Base-by-base conservation (phyloP, 495 filamentous ascomycete genomes). In the Penicillium soppii region DNA sequence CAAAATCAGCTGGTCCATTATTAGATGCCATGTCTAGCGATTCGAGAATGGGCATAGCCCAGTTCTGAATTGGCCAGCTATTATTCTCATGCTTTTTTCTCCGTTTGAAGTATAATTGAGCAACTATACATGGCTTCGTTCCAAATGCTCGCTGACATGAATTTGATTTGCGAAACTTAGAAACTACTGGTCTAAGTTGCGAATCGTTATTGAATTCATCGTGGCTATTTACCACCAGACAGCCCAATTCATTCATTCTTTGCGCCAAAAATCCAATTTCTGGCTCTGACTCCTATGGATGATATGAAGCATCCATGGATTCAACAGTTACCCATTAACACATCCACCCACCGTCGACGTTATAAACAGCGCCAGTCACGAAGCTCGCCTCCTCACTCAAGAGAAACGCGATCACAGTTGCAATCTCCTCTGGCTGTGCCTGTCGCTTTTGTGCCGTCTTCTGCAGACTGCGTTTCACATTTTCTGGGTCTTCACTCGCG, bases 361-460 rank as follows among this genome's bases (percentile, higher is more conserved):
- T 56, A 35, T 69, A 61, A 2, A 69, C 63, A 7, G 65, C 59
- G 0, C 73, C 71, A n/a, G 80, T 82, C 22, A 77, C 73, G 54
- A 78, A 83, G n/a, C 61, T 70, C 36, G 68, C 68, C 15, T 75
- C 79, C 12, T 75, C 74, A 29, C 78, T 71, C 42, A 84, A 57
- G 17, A 84, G 54, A 47, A 79, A 84, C 3, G 70, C 71, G 50
- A 83, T 72, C 41, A 78, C 52, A 30, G 61, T 62, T 0, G 78
- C 77, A 12, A 79, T 66, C 48, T 82, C 78, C 6, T 71, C 61
- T 52, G 67, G 69, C 54, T 55, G 61, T 40, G 62, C 76, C 58
- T 25, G 69, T 63, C 37, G 66, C 54, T 63, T 66, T 15, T 54
- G 53, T 9, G 54, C 54, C 1, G 20, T 61, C 4, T 29, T 50